phyloP scores from a whole-genome alignment of 2,329 filamentous ascomycete genomes.

The Trichoderma sp. region DNA sequence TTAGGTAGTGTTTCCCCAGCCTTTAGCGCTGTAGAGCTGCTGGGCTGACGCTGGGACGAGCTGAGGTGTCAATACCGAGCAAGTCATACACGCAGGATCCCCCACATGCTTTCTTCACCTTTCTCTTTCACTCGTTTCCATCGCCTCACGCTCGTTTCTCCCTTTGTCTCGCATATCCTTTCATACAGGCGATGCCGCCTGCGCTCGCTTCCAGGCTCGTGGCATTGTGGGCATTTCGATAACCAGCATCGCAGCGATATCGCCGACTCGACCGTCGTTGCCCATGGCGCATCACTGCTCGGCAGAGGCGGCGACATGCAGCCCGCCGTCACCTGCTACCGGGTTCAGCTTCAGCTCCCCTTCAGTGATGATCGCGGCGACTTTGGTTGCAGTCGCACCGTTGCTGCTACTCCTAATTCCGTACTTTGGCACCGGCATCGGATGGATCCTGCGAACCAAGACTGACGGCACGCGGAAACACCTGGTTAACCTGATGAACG shows the following conservation, averaged over 20 bases:
- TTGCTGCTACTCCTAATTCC: constrained; percentile 36
- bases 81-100: constrained; percentile 26
- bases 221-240: constrained; percentile 21
- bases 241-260: constrained; percentile 2
- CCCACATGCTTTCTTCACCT: constrained; percentile 27
- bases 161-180: neutral
- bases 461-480: constrained; percentile 63
- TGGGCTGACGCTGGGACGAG: constrained; percentile 21
- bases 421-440: constrained; percentile 51
- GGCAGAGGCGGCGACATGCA: constrained; percentile 22
- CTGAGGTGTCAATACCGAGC: constrained; percentile 27
- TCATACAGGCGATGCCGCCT: constrained; percentile 22
- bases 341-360: constrained; percentile 38
- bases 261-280: constrained; percentile 4
- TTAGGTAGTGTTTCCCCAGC: neutral
- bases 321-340: constrained; percentile 3
- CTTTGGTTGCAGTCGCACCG: constrained; percentile 31
- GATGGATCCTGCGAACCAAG: constrained; percentile 64
- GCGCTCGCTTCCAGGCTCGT: constrained; percentile 5
- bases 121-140: neutral
- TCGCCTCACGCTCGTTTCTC: neutral
- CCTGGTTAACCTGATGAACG: constrained; percentile 56
- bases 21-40: neutral
- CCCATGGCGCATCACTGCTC: constrained; percentile 25
- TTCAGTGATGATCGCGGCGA: constrained; percentile 36